These are phyloP conservation scores for Scutellaria galericulata DNA, from an alignment of 257 asterid species.

Conservation along the genomic window DNA sequence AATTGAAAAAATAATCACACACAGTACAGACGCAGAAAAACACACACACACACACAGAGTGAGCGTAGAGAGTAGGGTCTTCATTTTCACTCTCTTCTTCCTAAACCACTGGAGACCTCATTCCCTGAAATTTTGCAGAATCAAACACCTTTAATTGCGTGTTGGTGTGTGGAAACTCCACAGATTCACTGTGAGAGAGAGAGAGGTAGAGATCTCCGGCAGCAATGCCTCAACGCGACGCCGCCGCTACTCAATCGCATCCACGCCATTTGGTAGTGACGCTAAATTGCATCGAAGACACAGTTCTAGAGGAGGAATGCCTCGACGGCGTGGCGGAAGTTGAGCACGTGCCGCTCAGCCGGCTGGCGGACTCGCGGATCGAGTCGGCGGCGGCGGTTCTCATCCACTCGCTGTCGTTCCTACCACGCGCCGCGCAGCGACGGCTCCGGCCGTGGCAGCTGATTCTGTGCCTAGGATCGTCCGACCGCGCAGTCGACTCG, in stretches of 20 bases:
- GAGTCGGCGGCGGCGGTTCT: slow-evolving; percentile 86
- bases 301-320: slow-evolving; percentile 76
- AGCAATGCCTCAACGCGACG: slow-evolving; percentile 54
- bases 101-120: slow-evolving; percentile 36
- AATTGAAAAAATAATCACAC: slow-evolving; percentile 17
- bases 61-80: slow-evolving; percentile 28
- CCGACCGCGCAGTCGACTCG: slow-evolving; percentile 87
- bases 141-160: slow-evolving; percentile 24
- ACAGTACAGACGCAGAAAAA: slow-evolving; percentile 23
- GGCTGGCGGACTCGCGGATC: slow-evolving; percentile 87
- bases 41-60: neutral
- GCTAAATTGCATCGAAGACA: slow-evolving; percentile 90
- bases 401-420: slow-evolving; percentile 92
- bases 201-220: slow-evolving; percentile 57
- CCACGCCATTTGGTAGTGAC: slow-evolving; percentile 74
- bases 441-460: slow-evolving; percentile 96
- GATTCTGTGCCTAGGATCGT: slow-evolving; percentile 90
- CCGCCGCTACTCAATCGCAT: slow-evolving; percentile 42
- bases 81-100: slow-evolving; percentile 31
- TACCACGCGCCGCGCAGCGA: slow-evolving; percentile 99
- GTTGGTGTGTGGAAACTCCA: slow-evolving; percentile 24
- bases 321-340: slow-evolving; percentile 72
- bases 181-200: slow-evolving; percentile 24
- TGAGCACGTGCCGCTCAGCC: slow-evolving; percentile 91
- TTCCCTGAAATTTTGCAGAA: neutral